Conservation (phyloP, 1,284 basidiomycete genomes). For the Irpex sp. region DNA sequence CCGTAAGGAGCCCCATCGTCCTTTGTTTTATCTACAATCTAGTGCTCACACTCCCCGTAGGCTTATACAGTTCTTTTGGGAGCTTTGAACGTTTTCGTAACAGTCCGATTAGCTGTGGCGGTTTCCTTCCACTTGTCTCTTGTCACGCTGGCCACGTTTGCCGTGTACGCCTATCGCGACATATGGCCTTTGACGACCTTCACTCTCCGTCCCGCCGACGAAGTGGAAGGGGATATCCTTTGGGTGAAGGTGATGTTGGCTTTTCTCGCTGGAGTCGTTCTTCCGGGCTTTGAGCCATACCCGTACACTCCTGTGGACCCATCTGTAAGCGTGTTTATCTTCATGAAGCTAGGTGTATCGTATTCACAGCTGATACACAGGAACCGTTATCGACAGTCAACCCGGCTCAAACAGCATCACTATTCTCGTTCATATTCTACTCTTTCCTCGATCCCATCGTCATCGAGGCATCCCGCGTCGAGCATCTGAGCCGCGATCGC, state of each 20-base stretch:
- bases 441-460: constrained; percentile 44
- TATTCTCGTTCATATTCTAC: constrained; percentile 52
- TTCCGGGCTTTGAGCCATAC: constrained; percentile 39
- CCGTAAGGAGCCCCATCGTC: constrained; percentile 9
- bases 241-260: constrained; percentile 3
- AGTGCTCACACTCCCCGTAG: constrained; percentile 28
- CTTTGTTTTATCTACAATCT: constrained; percentile 9
- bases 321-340: constrained; percentile 28
- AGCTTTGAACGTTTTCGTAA: constrained; percentile 16
- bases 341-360: not conserved
- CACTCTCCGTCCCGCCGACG: constrained; percentile 1
- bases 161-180: constrained; percentile 6
- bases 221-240: not conserved
- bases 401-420: constrained; percentile 65
- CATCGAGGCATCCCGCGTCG: constrained; percentile 20
- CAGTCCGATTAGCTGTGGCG: constrained; percentile 9
- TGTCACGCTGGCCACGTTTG: not conserved
- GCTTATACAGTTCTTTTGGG: constrained; percentile 21
- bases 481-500: constrained; percentile 24
- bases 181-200: constrained; percentile 4
- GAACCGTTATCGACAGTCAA: constrained; percentile 42
- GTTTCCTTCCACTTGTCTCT: constrained; percentile 2
- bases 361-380: constrained; percentile 22
- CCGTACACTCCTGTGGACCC: constrained; percentile 40
- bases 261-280: not conserved